Conservation (phyloP, 768 basidiomycete genomes). For the Rhodosporidiobolus odoratus region DNA sequence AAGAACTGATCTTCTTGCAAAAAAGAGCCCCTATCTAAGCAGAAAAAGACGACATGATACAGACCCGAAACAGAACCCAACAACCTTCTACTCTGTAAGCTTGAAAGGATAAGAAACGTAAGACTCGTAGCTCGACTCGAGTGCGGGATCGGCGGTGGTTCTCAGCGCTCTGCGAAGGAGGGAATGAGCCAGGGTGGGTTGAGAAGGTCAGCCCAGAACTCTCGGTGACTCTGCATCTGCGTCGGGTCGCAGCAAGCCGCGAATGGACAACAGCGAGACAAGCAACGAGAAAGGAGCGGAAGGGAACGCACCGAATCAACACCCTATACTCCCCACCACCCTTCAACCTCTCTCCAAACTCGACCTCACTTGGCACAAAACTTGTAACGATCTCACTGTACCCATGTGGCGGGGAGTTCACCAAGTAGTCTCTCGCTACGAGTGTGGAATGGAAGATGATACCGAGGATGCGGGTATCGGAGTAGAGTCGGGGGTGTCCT, state of each 20-base stretch:
- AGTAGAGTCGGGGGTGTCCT: background rate
- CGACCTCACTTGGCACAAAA: slow-evolving; percentile 1
- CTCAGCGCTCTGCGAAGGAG: slow-evolving; percentile 14
- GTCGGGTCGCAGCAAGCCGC: background rate
- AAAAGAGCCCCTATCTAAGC: no score
- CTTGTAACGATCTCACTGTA: background rate
- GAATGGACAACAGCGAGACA: background rate
- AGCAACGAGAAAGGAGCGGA: background rate
- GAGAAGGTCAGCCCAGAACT: no score
- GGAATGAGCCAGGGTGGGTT: background rate
- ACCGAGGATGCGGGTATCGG: slow-evolving; percentile 12
- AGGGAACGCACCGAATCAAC: slow-evolving; percentile 22
- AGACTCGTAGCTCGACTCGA: slow-evolving; percentile 14
- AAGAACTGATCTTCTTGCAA: no score
- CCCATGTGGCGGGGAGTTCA: background rate
- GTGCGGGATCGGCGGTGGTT: slow-evolving; percentile 17
- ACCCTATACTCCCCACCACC: background rate
- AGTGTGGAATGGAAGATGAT: background rate
- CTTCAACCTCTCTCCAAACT: background rate
- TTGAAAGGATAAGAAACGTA: slow-evolving; percentile 14
- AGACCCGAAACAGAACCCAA: no score
- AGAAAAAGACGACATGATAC: no score
- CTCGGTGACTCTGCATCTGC: no score
- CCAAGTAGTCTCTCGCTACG: slow-evolving; percentile 11
- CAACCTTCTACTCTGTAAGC: no score